Evolutionary conservation across 2,329 filamentous ascomycete genomes (phyloP), one percentile per base, ranked within the genome.

Genomic region (Parastagonospora avenae): DNA sequence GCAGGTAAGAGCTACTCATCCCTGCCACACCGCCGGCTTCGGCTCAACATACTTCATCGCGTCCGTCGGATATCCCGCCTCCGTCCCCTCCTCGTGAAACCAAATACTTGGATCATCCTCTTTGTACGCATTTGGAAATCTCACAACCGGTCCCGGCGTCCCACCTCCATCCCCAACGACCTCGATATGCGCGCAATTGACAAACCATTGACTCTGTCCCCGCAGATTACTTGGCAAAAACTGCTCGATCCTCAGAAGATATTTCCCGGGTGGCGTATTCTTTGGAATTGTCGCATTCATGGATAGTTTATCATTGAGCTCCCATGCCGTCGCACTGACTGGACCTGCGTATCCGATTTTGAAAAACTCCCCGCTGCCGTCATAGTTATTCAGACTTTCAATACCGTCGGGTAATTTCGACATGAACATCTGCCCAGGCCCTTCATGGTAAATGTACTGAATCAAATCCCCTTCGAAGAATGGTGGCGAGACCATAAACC

Each of bases 221-320:
- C 31, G 39, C 9, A 27, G 35, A 12, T 42, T 24, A 45, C 33
- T 38, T 9, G 50, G 43, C 12, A 56, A 33, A 28, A 57, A 59
- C 9, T 64, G 57, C 45, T 64, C 59, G 28, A 64, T 51, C 6
- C 57, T 28, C 41, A 62, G 14, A 4, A 62, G 32, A 53, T 62
- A 60, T 32, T 56, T 60, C 2, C 61, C 61, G 8, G 59, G 47
- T 8, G 59, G 59, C 30, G 59, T 64, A 10, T 48, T 47, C n/a
- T 24, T 32, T 2, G 61, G 61, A 9, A 62, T 49, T 12, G 51
- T 55, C 35, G 56, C 56, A 31, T 55, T 58, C 51, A 62, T 57
- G 15, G 11, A 32, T 2, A 31, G 10, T 14, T 50, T 28, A 2
- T 42, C 50, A 1, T 40, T 19, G 12, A 60, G n/a, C 2, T 11